phyloP scores from a whole-genome alignment of 352 stramenopile species.

The Phytophthora pistaciae region DNA sequence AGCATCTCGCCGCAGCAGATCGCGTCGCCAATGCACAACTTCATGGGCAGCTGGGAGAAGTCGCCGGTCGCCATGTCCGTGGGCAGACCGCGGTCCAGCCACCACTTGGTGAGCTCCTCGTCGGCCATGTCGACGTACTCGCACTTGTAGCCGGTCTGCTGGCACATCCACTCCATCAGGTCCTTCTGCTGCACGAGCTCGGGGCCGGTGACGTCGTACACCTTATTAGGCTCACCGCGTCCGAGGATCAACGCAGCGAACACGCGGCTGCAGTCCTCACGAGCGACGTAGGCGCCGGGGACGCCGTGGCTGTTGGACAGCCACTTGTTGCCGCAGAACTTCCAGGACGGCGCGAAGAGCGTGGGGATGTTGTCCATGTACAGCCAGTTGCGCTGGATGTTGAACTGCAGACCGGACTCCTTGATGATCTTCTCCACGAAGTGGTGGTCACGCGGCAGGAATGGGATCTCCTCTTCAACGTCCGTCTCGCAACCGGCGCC shows the following conservation, averaged over 20 bases:
- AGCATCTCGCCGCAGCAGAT: slow-evolving; percentile 41
- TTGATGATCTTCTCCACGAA: slow-evolving; percentile 17
- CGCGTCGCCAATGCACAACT: slow-evolving; percentile 38
- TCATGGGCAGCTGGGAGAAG: slow-evolving; percentile 40
- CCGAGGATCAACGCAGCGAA: slow-evolving; percentile 20
- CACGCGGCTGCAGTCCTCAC: slow-evolving; percentile 23
- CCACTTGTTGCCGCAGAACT: slow-evolving; percentile 27
- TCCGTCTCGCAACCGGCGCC: slow-evolving; percentile 10
- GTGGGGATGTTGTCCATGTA: slow-evolving; percentile 27
- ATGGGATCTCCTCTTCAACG: slow-evolving; percentile 27
- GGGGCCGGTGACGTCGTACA: slow-evolving; percentile 21
- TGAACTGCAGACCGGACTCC: slow-evolving; percentile 24
- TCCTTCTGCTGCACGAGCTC: slow-evolving; percentile 4
- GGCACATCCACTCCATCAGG: slow-evolving; percentile 3
- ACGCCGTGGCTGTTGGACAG: slow-evolving; percentile 25
- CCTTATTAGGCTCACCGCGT: slow-evolving; percentile 17
- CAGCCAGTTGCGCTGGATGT: slow-evolving; percentile 33
- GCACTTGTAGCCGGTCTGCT: slow-evolving; percentile 18
- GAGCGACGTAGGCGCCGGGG: slow-evolving; percentile 15
- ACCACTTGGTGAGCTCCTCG: slow-evolving; percentile 38
- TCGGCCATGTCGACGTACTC: slow-evolving; percentile 36
- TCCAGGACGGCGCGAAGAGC: slow-evolving; percentile 27
- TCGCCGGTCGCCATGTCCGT: slow-evolving; percentile 31
- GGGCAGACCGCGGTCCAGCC: slow-evolving; percentile 33
- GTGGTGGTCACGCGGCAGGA: slow-evolving; percentile 27